Percentiles rank a stretch among this genome's conserved stretches.
phyloP scores from a whole-genome alignment of 2,329 filamentous ascomycete genomes.

The Hymenoscyphus linearis region DNA sequence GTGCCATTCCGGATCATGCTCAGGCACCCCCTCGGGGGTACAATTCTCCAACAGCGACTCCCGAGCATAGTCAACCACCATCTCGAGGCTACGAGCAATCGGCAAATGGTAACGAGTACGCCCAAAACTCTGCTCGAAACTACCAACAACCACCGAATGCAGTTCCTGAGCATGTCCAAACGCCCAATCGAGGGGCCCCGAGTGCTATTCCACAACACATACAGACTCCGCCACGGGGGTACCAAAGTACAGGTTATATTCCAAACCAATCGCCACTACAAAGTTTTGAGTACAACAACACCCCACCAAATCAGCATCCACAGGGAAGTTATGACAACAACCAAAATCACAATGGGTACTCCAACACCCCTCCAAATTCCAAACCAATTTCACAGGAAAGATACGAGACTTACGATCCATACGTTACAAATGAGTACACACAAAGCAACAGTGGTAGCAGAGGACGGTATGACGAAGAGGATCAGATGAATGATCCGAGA shows the following conservation, averaged over 20 bases:
- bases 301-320: constrained; percentile 19
- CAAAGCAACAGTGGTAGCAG: constrained; percentile 10
- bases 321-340: constrained; percentile 22
- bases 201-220: constrained; percentile 38
- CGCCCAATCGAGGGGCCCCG: constrained; percentile 40
- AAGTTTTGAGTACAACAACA: constrained; percentile 38
- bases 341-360: constrained; percentile 20
- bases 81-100: constrained; percentile 40
- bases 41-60: constrained; percentile 32
- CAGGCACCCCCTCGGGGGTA: constrained; percentile 45
- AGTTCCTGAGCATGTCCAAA: constrained; percentile 35
- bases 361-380: constrained; percentile 12
- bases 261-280: constrained; percentile 50
- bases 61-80: constrained; percentile 21
- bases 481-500: constrained; percentile 19
- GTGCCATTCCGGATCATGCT: constrained; percentile 32
- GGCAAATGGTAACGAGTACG: constrained; percentile 35
- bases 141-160: constrained; percentile 32
- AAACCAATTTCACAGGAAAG: constrained; percentile 21
- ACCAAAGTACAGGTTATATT: constrained; percentile 41
- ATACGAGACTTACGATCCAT: constrained; percentile 27
- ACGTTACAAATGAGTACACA: constrained; percentile 20
- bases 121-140: constrained; percentile 43
- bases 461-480: constrained; percentile 18
- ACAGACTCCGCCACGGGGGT: constrained; percentile 44